Evolutionary conservation across 208 protist genomes (phyloP).

Genomic region (Ichthyophonus hoferi): DNA sequence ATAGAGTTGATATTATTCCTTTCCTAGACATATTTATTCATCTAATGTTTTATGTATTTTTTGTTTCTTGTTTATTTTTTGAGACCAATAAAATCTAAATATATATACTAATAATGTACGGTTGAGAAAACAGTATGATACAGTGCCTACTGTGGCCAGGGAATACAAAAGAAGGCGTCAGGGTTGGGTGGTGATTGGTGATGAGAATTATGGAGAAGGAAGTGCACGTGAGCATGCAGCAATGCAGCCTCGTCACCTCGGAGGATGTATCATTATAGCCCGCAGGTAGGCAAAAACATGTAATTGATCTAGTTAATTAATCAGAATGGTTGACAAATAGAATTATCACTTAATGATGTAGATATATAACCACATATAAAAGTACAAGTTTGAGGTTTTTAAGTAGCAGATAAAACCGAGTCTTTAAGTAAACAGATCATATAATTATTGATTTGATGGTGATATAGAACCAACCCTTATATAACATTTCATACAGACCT

Average conservation of each 20-base stretch:
- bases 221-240: conserved; percentile 73
- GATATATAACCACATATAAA: not conserved
- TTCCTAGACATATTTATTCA: too few species aligned
- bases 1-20: too few species aligned
- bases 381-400: not conserved
- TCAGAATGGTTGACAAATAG: too few species aligned
- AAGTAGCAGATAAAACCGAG: too few species aligned
- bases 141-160: conserved; percentile 42
- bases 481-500: too few species aligned
- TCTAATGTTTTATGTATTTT: not conserved
- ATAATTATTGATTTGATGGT: too few species aligned
- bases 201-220: conserved; percentile 78
- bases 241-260: conserved; percentile 48
- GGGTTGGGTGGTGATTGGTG: conserved; percentile 71
- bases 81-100: too few species aligned
- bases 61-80: too few species aligned
- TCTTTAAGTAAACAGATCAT: too few species aligned
- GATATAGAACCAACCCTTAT: too few species aligned
- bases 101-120: too few species aligned
- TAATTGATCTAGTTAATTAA: too few species aligned
- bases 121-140: conserved; percentile 41
- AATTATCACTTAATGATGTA: not conserved
- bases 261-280: not conserved
- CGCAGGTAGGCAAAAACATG: not conserved
- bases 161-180: conserved; percentile 44